Evolutionary conservation across 352 stramenopile genomes (phyloP).

Genomic region (Pythium plurisporium): DNA sequence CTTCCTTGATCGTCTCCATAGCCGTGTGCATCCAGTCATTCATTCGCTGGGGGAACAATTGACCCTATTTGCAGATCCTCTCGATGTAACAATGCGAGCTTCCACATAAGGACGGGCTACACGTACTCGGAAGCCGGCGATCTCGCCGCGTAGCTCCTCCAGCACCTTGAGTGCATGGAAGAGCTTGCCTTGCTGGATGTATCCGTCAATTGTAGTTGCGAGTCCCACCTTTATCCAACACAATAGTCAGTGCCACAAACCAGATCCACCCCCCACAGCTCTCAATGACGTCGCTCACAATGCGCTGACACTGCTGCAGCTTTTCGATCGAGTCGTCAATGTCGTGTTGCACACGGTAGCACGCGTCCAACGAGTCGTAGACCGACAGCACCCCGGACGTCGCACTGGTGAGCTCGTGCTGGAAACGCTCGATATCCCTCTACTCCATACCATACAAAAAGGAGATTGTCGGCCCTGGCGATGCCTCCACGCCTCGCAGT

Average conservation of each 20-base stretch:
- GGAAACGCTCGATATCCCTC: slow-evolving; percentile 64
- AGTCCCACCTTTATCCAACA: slow-evolving; percentile 52
- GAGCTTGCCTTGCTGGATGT: slow-evolving; percentile 66
- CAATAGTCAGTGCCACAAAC: no score
- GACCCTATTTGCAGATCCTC: slow-evolving; percentile 32
- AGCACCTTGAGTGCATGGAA: slow-evolving; percentile 77
- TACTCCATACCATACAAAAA: slow-evolving; percentile 9
- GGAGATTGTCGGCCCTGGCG: no score
- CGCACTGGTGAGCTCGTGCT: slow-evolving; percentile 45
- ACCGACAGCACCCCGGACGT: slow-evolving; percentile 46
- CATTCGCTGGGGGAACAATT: slow-evolving; percentile 70
- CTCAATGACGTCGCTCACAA: slow-evolving; percentile 29
- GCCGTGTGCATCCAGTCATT: slow-evolving; percentile 76
- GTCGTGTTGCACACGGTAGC: slow-evolving; percentile 52
- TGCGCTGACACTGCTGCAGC: slow-evolving; percentile 75
- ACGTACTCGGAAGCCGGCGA: slow-evolving; percentile 56
- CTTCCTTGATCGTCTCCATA: slow-evolving; percentile 68
- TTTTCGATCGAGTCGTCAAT: slow-evolving; percentile 81
- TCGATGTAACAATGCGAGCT: not conserved
- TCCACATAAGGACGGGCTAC: not conserved
- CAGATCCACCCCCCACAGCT: not conserved
- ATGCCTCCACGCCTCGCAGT: no score
- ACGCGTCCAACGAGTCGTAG: slow-evolving; percentile 55
- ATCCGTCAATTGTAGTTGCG: slow-evolving; percentile 56
- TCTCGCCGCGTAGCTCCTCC: slow-evolving; percentile 64